Conservation (phyloP, 208 protist genomes). For the Trypanosoma grayi region DNA sequence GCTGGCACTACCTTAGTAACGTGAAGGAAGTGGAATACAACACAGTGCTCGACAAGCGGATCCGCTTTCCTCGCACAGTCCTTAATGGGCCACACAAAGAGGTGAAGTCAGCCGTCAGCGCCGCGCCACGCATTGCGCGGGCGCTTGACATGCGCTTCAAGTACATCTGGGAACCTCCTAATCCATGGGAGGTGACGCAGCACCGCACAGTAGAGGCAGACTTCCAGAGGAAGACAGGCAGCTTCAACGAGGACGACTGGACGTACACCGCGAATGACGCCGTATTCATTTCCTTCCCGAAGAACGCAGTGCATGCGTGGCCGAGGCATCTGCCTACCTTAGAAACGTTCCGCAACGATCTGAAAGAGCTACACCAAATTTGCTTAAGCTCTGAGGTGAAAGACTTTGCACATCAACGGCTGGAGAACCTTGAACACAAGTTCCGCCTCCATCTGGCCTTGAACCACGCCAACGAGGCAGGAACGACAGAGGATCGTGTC, state of each 20-base stretch:
- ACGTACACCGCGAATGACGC: conserved; percentile 80
- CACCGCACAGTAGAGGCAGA: conserved; percentile 71
- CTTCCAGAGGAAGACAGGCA: conserved; percentile 81
- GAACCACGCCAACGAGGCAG: conserved; percentile 91
- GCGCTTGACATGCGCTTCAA: conserved; percentile 72
- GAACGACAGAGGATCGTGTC: conserved; percentile 78
- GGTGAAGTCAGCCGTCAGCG: conserved; percentile 30
- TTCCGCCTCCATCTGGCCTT: conserved; percentile 93
- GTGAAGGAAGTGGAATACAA: conserved; percentile 87
- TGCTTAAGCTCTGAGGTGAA: conserved; percentile 82
- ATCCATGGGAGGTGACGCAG: conserved; percentile 68
- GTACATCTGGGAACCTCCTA: conserved; percentile 80
- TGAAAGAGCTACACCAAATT: conserved; percentile 71
- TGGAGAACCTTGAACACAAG: conserved; percentile 92
- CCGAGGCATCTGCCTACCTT: conserved; percentile 79
- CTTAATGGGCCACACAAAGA: conserved; percentile 59
- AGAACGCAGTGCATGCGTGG: conserved; percentile 77
- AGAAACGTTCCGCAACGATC: conserved; percentile 70
- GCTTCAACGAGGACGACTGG: conserved; percentile 91
- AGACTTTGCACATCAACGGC: conserved; percentile 89
- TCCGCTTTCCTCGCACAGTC: conserved; percentile 89
- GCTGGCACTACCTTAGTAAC: conserved; percentile 81
- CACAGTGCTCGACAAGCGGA: conserved; percentile 74
- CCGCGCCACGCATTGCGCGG: conserved; percentile 49
- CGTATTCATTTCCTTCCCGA: conserved; percentile 84